phyloP scores from a whole-genome alignment of 2,329 filamentous ascomycete species.

The Trichoderma atrobrunneum region DNA sequence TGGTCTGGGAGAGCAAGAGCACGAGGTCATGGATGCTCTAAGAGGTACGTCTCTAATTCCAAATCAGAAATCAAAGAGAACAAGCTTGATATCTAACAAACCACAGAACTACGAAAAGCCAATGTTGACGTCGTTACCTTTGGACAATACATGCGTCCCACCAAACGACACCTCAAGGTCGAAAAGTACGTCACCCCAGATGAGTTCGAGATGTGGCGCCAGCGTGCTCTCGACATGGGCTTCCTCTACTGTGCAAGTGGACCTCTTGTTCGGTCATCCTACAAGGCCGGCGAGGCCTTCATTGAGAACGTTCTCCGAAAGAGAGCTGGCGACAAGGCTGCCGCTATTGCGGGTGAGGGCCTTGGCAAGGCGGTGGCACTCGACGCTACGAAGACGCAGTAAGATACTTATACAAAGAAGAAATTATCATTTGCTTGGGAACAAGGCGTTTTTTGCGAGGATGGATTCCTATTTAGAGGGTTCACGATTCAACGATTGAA shows the following conservation, averaged over 20 bases:
- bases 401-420: not conserved
- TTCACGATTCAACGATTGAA: conserved; percentile 31
- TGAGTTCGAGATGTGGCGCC: conserved; percentile 86
- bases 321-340: conserved; percentile 51
- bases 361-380: conserved; percentile 42
- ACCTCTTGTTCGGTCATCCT: conserved; percentile 87
- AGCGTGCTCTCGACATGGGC: conserved; percentile 87
- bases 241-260: conserved; percentile 96
- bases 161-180: conserved; percentile 95
- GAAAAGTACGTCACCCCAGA: conserved; percentile 92
- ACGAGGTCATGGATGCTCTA: conserved; percentile 77
- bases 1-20: conserved; percentile 86
- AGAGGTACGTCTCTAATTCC: conserved; percentile 47
- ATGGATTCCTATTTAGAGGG: not conserved
- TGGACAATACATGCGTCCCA: conserved; percentile 99
- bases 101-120: conserved; percentile 66
- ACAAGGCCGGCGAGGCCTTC: conserved; percentile 97
- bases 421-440: not conserved
- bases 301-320: conserved; percentile 98
- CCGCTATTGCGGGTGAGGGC: conserved; percentile 30
- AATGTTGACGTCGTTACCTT: conserved; percentile 95
- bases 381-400: conserved; percentile 27
- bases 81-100: not conserved
- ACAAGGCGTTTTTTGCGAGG: conserved; percentile 15
- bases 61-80: not conserved